Evolutionary conservation across 108 stramenopile species (phyloP).

Genomic region (Tribonema minus): DNA sequence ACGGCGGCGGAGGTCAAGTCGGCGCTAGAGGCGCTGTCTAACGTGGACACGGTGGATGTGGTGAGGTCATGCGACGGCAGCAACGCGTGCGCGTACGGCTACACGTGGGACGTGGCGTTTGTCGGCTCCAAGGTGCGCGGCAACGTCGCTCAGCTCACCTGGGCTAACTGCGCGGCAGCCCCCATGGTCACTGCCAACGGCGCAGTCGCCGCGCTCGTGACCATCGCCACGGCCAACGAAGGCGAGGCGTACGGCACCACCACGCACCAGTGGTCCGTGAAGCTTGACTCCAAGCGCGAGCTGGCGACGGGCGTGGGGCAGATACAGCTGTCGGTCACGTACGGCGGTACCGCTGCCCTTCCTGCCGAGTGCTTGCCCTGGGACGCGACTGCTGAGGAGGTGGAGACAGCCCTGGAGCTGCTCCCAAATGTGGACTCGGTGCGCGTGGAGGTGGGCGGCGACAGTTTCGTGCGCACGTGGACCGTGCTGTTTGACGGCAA

Average conservation of each 20-base stretch:
- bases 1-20: conserved; percentile 56
- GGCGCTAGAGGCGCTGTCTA: conserved; percentile 59
- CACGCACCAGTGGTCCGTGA: neutral
- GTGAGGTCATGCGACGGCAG: conserved; percentile 56
- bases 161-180: neutral
- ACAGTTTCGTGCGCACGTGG: conserved; percentile 56
- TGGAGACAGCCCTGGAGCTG: conserved; percentile 36
- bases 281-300: neutral
- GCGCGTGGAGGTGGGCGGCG: conserved; percentile 20
- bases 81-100: conserved; percentile 55
- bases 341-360: conserved; percentile 29
- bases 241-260: conserved; percentile 32
- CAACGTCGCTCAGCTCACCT: conserved; percentile 14
- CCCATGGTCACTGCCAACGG: conserved; percentile 8
- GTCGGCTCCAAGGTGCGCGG: conserved; percentile 51
- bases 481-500: conserved; percentile 68
- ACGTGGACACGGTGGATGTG: conserved; percentile 55
- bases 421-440: conserved; percentile 47
- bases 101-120: conserved; percentile 59
- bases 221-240: conserved; percentile 14
- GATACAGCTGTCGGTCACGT: conserved; percentile 41
- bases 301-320: neutral
- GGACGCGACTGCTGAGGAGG: conserved; percentile 40
- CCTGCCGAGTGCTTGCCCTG: conserved; percentile 33
- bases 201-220: neutral